Base-by-base conservation (phyloP, 2,329 filamentous ascomycete genomes). In the Aspergillus sp. region DNA sequence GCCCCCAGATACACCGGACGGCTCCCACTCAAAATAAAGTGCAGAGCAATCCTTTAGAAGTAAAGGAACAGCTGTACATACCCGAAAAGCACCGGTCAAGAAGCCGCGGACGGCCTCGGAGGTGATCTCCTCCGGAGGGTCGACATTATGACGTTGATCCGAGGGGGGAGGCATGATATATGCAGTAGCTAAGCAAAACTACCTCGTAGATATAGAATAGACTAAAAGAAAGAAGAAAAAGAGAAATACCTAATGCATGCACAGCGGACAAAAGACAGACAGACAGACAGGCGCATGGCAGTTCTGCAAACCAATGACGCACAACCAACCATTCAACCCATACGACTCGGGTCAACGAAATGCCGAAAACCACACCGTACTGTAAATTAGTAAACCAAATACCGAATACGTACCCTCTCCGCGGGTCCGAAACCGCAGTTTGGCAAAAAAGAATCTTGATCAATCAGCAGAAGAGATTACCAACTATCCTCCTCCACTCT, bases 71-170 rank as follows among this genome's bases (percentile, higher is more conserved):
- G 39, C n/a, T n/a, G n/a, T n/a, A 72, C 76, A 62, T 71, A 79
- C 77, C 52, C 78, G 78, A 57, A 78, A 73, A 30, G 72, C 78
- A 52, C 79, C 79, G 17, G 75, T 73, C 57, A 78, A 68, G 66
- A 81, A 81, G 47, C 79, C 79, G 43, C 74, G 72, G 58, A 72
- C 70, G 3, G 77, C 79, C 60, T 79, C 69, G 17, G 72, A 71
- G 12, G 75, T 77, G 65, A 80, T 70, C 62, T 80, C 74, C 17
- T 74, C 73, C 2, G 79, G 78, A 17, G 77, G 78, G 49, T 79
- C 77, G 50, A 76, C 73, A 41, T 77, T 74, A 21, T 70, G 71
- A 62, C 71, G 70, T 45, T 78, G 74, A 54, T 67, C 70, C 9
- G 77, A 73, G 23, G 78, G 75, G n/a, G 78, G 72, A 47, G 78